A percentile compares a stretch with the other conserved stretches of the same genome.
phyloP scores from a whole-genome alignment of 2,329 filamentous ascomycete species.

The Exserohilum turcica region DNA sequence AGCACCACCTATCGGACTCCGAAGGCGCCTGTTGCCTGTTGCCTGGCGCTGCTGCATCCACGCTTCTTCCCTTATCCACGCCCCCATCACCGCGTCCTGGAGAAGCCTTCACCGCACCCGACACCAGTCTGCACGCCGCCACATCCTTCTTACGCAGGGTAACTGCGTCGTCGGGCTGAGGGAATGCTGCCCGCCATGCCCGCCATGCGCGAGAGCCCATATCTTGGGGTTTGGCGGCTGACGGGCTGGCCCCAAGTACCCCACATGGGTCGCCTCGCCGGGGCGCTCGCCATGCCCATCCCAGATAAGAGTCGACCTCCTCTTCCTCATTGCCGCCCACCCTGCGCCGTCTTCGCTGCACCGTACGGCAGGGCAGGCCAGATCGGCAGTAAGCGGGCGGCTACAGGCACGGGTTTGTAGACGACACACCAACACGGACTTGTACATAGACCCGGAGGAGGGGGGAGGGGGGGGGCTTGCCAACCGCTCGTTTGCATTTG shows the following conservation, averaged over 20 bases:
- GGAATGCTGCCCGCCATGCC: slow-evolving; percentile 5
- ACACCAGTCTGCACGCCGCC: slow-evolving; percentile 12
- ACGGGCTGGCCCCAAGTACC: slow-evolving; percentile 13
- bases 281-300: slow-evolving; percentile 8
- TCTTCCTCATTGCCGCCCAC: background rate
- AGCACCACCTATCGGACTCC: slow-evolving; percentile 34
- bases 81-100: slow-evolving; percentile 26
- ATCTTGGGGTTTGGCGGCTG: slow-evolving; percentile 14
- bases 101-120: slow-evolving; percentile 29
- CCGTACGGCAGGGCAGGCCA: background rate
- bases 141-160: slow-evolving; percentile 4
- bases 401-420: background rate
- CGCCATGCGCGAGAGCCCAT: background rate
- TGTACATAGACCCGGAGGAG: too few species aligned
- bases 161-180: background rate
- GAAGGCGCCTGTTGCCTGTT: slow-evolving; percentile 24
- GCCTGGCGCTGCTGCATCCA: too few species aligned
- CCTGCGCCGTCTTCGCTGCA: background rate
- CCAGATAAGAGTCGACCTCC: background rate
- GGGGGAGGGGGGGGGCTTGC: too few species aligned
- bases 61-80: too few species aligned
- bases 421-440: background rate
- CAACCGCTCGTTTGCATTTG: too few species aligned
- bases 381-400: background rate
- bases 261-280: slow-evolving; percentile 18